Conservation (phyloP, 805 yeast genomes). For the Starmerella potacharoeniae region DNA sequence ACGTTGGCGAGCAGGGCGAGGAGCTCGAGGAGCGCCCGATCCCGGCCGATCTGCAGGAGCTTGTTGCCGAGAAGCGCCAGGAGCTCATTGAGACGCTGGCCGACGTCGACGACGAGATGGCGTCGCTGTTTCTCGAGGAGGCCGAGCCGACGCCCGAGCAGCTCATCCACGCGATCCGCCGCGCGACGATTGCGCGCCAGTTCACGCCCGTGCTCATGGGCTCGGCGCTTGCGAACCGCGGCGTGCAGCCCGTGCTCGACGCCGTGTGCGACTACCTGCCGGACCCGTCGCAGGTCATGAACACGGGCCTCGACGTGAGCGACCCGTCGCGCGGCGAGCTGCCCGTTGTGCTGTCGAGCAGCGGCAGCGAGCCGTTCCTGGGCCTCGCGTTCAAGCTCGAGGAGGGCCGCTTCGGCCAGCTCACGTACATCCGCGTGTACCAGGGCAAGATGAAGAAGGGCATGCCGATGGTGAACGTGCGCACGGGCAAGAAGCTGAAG, state of each 20-base stretch:
- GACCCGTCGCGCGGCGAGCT: conserved; percentile 46
- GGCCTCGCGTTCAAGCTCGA: conserved; percentile 98
- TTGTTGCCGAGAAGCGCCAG: conserved; percentile 84
- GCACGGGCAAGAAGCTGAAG: conserved; percentile 86
- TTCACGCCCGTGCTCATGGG: conserved; percentile 99
- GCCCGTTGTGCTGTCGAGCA: conserved; percentile 64
- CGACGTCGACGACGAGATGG: conserved; percentile 95
- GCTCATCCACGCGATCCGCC: conserved; percentile 79
- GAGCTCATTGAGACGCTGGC: conserved; percentile 86
- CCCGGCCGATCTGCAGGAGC: conserved; percentile 67
- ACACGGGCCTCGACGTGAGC: conserved; percentile 70
- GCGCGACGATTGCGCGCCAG: conserved; percentile 87
- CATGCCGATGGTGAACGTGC: conserved; percentile 72
- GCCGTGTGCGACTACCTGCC: conserved; percentile 95
- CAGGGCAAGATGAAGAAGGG: conserved; percentile 94
- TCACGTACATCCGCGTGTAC: conserved; percentile 91
- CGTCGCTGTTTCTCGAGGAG: conserved; percentile 85
- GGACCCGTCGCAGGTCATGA: conserved; percentile 84
- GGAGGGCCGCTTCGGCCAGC: conserved; percentile 96
- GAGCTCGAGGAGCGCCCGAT: conserved; percentile 48
- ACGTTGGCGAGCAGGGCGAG: conserved; percentile 77
- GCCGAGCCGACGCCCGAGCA: conserved; percentile 74
- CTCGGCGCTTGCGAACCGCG: conserved; percentile 92
- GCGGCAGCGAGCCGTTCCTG: conserved; percentile 68
- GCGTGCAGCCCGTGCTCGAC: conserved; percentile 89